A percentile compares a stretch with the other conserved stretches of the same genome.
These are phyloP conservation scores for Oldenlandia corymbosa DNA, from an alignment of 257 asterid species.

Conservation along the genomic window DNA sequence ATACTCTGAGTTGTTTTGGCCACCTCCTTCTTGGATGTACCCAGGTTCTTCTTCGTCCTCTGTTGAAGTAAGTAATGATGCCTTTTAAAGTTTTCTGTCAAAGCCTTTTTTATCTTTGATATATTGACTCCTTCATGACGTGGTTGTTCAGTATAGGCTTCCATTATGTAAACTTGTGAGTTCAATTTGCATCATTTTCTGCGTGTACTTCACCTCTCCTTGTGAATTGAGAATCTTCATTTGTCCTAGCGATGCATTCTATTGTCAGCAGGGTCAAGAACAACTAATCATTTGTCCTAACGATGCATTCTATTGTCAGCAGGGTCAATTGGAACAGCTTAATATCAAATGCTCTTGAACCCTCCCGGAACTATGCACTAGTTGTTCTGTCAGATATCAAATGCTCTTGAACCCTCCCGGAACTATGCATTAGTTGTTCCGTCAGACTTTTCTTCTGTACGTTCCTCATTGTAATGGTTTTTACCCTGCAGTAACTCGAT, in stretches of 20 bases:
- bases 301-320: neutral
- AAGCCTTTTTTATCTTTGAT: neutral
- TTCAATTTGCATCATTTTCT: neutral
- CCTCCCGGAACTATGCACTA: too few relatives aligned
- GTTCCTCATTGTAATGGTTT: too few relatives aligned
- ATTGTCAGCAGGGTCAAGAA: slow-evolving; percentile 11
- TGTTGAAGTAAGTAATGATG: slow-evolving; percentile 51
- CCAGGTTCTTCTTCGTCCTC: slow-evolving; percentile 29
- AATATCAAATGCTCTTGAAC: neutral
- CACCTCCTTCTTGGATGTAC: slow-evolving; percentile 75
- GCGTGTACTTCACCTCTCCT: neutral
- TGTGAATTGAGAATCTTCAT: neutral
- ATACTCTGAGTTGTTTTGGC: slow-evolving; percentile 73
- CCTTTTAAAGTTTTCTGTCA: neutral
- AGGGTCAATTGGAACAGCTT: slow-evolving; percentile 15
- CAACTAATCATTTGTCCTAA: slow-evolving; percentile 8
- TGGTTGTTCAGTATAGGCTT: too few relatives aligned
- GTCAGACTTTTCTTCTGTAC: too few relatives aligned
- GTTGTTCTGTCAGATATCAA: too few relatives aligned
- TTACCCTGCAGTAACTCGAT: too few relatives aligned
- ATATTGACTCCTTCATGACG: too few relatives aligned
- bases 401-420: too few relatives aligned
- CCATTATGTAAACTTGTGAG: too few relatives aligned
- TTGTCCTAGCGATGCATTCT: neutral
- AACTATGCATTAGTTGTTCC: too few relatives aligned